Evolutionary conservation across 306 rosid genomes (phyloP), one percentile per base, ranked within the genome.

Genomic region (Albizia julibrissin): DNA sequence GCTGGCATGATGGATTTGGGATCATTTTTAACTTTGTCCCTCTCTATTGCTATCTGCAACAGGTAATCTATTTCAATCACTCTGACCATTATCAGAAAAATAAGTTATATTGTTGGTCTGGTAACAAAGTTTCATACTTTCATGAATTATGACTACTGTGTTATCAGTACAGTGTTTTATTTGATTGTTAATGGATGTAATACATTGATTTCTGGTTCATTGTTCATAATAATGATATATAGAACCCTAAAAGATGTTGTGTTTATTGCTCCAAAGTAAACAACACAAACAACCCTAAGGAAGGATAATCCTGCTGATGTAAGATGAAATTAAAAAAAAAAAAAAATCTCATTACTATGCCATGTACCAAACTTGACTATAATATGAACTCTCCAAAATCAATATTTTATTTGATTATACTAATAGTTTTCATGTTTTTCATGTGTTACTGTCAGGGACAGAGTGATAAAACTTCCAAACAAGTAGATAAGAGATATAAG

Each of bases 1-100:
- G 99, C 97, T 69, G 99, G 92, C 89, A 91, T 82, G 58, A 90
- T 42, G 82, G 94, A 93, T 37, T 91, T 89, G 18, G 97, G 83
- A 82, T 86, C 93, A 50, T 83, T 80, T 29, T 69, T 46, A 79
- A 93, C 86, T 69, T 80, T 88, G 29, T 92, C 91, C 82, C 91
- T 92, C 89, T 96, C 99, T 43, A 81, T 76, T 27, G 90, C 89
- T 82, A 93, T 93, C 99, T 96, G 95, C 73, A 47, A 79, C 47
- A 81, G 62, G 73, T 62, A 50, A 85, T 67, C 21, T 13, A 7
- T 14, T 33, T 66, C 14, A 66, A 33, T 66, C 71, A 33, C 24
- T 66, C 43, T 66, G 22, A 29, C 11, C 69, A 29, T 2, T 29
- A 31, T 64, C 69, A 29, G 40, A 64, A 29, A 64, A 27, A 15